phyloP scores from a whole-genome alignment of 2,329 filamentous ascomycete genomes.

The Calonectria crousiana region DNA sequence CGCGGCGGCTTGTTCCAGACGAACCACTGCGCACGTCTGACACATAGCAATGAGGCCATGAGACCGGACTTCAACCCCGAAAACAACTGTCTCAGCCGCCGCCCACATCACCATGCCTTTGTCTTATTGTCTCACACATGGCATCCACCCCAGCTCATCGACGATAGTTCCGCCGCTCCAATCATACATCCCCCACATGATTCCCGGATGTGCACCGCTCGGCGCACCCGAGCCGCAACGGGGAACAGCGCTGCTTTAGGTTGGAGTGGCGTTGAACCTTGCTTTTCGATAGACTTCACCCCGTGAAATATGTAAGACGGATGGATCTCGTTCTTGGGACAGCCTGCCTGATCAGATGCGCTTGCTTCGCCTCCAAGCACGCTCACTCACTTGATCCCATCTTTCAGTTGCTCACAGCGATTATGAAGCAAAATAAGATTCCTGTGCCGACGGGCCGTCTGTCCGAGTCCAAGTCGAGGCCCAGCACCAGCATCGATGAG shows the following conservation, averaged over 20 bases:
- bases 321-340: background rate
- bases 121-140: slow-evolving; percentile 18
- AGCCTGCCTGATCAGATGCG: background rate
- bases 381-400: background rate
- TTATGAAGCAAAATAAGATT: slow-evolving; percentile 8
- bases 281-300: slow-evolving; percentile 4
- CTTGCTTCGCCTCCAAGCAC: background rate
- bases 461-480: slow-evolving; percentile 1
- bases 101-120: slow-evolving; percentile 1
- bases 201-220: slow-evolving; percentile 24
- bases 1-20: background rate
- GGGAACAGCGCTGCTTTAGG: slow-evolving; percentile 18
- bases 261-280: slow-evolving; percentile 20
- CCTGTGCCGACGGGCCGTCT: background rate
- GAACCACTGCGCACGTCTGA: slow-evolving; percentile 9
- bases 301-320: slow-evolving; percentile 21
- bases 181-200: slow-evolving; percentile 13
- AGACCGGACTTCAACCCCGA: background rate
- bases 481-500: background rate
- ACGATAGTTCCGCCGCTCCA: slow-evolving; percentile 13
- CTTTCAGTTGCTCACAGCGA: background rate
- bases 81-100: slow-evolving; percentile 1
- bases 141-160: background rate
- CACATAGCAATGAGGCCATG: background rate
- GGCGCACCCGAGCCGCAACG: slow-evolving; percentile 25